Base-by-base conservation (phyloP, 202 grass and related monocot species). In the Zizania palustris region DNA sequence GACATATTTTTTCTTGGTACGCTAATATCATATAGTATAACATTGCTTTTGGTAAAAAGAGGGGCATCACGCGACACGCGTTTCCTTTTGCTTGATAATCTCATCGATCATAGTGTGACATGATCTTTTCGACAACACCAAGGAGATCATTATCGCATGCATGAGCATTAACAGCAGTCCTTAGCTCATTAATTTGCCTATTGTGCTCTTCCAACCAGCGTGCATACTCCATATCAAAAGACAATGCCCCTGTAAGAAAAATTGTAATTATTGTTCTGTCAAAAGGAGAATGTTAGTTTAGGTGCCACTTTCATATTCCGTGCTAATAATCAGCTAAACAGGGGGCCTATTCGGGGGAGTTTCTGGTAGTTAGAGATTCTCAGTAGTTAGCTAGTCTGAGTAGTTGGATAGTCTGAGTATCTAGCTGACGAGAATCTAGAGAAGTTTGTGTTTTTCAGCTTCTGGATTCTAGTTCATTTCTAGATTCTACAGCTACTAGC, bases 191-290 rank as follows among this genome's bases (percentile, higher is more conserved):
- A 60, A 90, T 75, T 77, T 97, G 89, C 39, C 87, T 82, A 83
- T 97, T 97, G 54, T 97, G 94, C 15, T 97, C 94, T 82, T 97
- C 94, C 72, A 93, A 79, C 94, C 94, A 97, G 39, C 94, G 81
- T 38, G 88, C 86, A 4, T 97, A 93, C 66, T 97, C 94, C 65
- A 92, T 88, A 67, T 97, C 94, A 86, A 97, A 97, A 49, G 94
- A 86, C 73, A 93, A 78, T 33, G 91, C 94, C 43, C 94, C 94
- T 97, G 59, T 65, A 83, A 70, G 63, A 80, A 63, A 87, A 60
- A 62, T 49, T 16, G 79, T 35, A 51, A 7, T 83, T 48, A 45
- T 76, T 86, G 58, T 13, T 55, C 46, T 37, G 69, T 60, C 7
- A 63, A 76, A 75, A 55, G 28, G 35, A 28, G 55, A 21, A 28